phyloP scores from a whole-genome alignment of 352 stramenopile species.

The Pythium myriotylum region DNA sequence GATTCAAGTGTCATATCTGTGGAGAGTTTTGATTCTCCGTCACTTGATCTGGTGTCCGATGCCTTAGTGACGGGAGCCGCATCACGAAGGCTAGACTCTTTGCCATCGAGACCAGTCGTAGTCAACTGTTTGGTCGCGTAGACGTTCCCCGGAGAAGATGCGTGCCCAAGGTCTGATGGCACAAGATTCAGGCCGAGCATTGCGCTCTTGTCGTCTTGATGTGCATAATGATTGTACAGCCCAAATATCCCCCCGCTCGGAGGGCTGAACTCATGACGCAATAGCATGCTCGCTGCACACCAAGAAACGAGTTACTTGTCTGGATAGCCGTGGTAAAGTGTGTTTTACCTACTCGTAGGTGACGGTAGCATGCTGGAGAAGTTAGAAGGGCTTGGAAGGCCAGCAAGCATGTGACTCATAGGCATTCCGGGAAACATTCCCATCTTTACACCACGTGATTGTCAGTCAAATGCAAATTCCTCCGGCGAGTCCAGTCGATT shows the following conservation, averaged over 20 bases:
- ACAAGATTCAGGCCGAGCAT: constrained; percentile 65
- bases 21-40: neutral
- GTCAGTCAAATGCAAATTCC: neutral
- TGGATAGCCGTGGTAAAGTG: no score
- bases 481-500: neutral
- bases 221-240: constrained; percentile 51
- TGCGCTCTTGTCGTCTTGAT: constrained; percentile 49
- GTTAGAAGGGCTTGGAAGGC: constrained; percentile 73
- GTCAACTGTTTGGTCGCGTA: constrained; percentile 10
- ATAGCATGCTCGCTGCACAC: constrained; percentile 72
- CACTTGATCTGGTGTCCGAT: neutral
- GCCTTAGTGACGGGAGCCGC: neutral
- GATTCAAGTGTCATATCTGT: neutral
- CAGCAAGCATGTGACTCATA: constrained; percentile 58
- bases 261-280: constrained; percentile 76
- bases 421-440: constrained; percentile 64
- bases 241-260: constrained; percentile 49
- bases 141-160: constrained; percentile 17
- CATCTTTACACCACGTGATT: constrained; percentile 35
- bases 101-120: neutral
- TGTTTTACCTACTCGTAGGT: constrained; percentile 74
- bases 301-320: no score
- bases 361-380: constrained; percentile 73
- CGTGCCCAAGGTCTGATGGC: constrained; percentile 58
- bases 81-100: constrained; percentile 8